Evolutionary conservation across 495 filamentous ascomycete species (phyloP), one percentile per base, ranked within the genome.

Genomic region (Annulohypoxylon nitens): DNA sequence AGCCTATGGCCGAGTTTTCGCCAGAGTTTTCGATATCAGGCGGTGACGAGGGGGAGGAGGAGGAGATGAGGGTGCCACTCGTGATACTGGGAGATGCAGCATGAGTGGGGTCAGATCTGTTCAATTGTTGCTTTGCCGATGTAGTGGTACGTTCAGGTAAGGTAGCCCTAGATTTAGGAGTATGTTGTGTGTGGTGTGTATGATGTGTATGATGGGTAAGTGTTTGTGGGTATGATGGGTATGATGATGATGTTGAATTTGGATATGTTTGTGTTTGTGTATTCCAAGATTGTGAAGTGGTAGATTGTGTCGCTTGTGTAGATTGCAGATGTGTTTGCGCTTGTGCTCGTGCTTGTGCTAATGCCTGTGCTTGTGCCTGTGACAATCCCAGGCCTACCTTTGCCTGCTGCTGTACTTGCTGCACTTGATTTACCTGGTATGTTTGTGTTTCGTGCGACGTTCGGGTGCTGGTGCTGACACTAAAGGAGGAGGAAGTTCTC

Each of bases 391-490:
- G 30, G 30, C 30, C 30, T 30, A 51, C 62, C 3, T 64, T 41
- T 41, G 62, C 47, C 16, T 47, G 43, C 8, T 47, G n/a, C 8
- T 47, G 41, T 45, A 45, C 41, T 3, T 45, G 12, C 14, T 11
- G 14, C 14, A 4, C 4, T 45, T n/a, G 14, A 26, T 50, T 53
- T 26, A 2, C 47, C 36, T 55, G 55, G 9, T 55, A 55, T 74
- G 66, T 50, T 64, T 75, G 67, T 61, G 67, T 71, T 60, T 71
- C 72, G 72, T 75, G 67, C 58, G 72, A 75, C 59, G 72, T 54
- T 64, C 67, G 67, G 47, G 72, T 68, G 65, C 61, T 61, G 47
- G 72, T 68, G 65, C 61, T 61, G 45, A 62, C 63, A 50, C 72
- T 75, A 61, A 71, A 71, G 54, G 72, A 75, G 5, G 71, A 74